Conservation (phyloP, 192 early-diverging fungal species). For the Coemansia sp. region DNA sequence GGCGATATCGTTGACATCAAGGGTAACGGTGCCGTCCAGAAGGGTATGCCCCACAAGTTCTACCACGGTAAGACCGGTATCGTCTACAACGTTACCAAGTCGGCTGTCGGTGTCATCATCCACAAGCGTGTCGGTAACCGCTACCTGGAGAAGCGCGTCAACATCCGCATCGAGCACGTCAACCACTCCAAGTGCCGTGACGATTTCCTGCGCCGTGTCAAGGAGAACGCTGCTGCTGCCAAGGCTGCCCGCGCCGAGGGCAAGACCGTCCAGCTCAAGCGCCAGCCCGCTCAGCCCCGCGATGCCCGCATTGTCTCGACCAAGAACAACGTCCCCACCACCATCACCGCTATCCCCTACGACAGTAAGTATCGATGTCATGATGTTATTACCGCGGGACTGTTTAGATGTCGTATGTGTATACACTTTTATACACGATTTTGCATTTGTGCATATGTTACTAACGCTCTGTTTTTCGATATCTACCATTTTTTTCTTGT, state of each 20-base stretch:
- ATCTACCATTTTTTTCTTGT: constrained; percentile 2
- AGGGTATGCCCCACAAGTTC: constrained; percentile 99
- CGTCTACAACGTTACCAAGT: constrained; percentile 99
- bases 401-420: constrained; percentile 35
- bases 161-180: constrained; percentile 98
- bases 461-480: constrained; percentile 4
- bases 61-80: constrained; percentile 99
- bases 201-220: constrained; percentile 96
- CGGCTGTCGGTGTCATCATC: constrained; percentile 96
- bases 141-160: constrained; percentile 98
- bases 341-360: constrained; percentile 94
- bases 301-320: constrained; percentile 85
- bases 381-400: no score
- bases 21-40: constrained; percentile 98
- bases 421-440: neutral
- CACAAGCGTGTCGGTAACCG: constrained; percentile 99
- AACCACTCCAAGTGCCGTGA: constrained; percentile 99
- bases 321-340: constrained; percentile 86
- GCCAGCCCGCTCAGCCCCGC: constrained; percentile 86
- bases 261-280: constrained; percentile 78
- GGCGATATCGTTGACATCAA: constrained; percentile 99
- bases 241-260: constrained; percentile 82
- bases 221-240: constrained; percentile 86
- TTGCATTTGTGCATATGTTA: neutral
- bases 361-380: constrained; percentile 63